Evolutionary conservation across 495 filamentous ascomycete species (phyloP), one percentile per base, ranked within the genome.

Genomic region (Antarctomyces pellizariae): DNA sequence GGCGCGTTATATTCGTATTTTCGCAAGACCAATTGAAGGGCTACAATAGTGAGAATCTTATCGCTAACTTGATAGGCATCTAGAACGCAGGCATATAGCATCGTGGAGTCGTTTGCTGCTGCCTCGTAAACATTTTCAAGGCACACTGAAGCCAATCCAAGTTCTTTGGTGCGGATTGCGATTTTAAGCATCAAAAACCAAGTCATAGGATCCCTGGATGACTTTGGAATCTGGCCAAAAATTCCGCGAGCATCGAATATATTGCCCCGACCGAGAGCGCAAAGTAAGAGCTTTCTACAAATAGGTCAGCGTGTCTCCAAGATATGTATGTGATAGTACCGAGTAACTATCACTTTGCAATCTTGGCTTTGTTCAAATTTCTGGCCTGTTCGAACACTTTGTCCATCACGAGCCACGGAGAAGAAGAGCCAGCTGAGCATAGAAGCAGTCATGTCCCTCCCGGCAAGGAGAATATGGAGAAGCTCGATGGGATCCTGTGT

Each of bases 281-380:
- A 82, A 17, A 66, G 36, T 3, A 90, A 61, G 16, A 71, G 43
- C 47, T 75, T 89, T 30, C 76, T 86, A n/a, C n/a, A n/a, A n/a
- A n/a, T n/a, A n/a, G n/a, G n/a, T n/a, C n/a, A n/a, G n/a, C n/a
- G n/a, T n/a, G n/a, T n/a, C n/a, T n/a, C n/a, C n/a, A n/a, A n/a
- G n/a, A n/a, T n/a, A n/a, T n/a, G n/a, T n/a, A n/a, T n/a, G n/a
- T n/a, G n/a, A n/a, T n/a, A n/a, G n/a, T n/a, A n/a, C n/a, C n/a
- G n/a, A n/a, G n/a, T n/a, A n/a, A n/a, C n/a, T n/a, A n/a, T n/a
- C n/a, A n/a, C n/a, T n/a, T n/a, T n/a, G n/a, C n/a, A n/a, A n/a
- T n/a, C n/a, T n/a, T n/a, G n/a, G n/a, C n/a, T n/a, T n/a, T n/a
- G n/a, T n/a, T n/a, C n/a, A n/a, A n/a, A n/a, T n/a, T n/a, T n/a